These are phyloP conservation scores for Botrytis galanthina DNA, from an alignment of 2,329 filamentous ascomycete genomes.

Conservation along the genomic window DNA sequence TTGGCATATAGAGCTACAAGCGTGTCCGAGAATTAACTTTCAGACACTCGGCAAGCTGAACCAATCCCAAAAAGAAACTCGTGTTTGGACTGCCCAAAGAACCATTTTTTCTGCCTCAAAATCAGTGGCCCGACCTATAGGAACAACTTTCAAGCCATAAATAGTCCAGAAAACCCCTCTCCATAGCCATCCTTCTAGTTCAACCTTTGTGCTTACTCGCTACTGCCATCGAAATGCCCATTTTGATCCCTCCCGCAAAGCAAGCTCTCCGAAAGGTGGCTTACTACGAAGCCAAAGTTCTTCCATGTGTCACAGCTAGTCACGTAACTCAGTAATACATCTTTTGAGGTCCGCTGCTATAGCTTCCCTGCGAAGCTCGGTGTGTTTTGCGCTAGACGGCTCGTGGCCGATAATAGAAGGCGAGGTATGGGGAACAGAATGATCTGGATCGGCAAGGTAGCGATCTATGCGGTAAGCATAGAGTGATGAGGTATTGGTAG, in stretches of 20 bases:
- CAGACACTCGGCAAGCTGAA: not conserved
- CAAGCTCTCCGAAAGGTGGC: not conserved
- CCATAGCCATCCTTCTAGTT: not conserved
- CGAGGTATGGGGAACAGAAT: not conserved
- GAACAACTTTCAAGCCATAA: not conserved
- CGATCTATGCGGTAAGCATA: not conserved
- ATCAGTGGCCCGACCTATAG: not conserved
- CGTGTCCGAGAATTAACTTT: not conserved
- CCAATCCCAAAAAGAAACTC: not conserved
- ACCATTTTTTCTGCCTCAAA: not conserved
- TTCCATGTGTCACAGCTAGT: not conserved
- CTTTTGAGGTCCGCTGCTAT: not conserved
- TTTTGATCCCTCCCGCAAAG: not conserved
- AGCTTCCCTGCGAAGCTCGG: not conserved
- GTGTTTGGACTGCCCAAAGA: not conserved
- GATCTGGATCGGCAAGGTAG: not conserved
- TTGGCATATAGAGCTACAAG: not conserved
- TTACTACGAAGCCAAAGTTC: not conserved
- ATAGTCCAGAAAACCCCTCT: not conserved
- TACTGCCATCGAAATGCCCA: not conserved
- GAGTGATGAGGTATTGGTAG: not conserved
- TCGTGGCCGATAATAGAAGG: not conserved
- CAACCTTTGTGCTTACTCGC: not conserved
- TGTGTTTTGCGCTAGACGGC: not conserved
- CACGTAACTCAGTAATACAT: not conserved